Evolutionary conservation across 768 basidiomycete genomes (phyloP), one percentile per base, ranked within the genome.

Genomic region (Hericium coralloides): DNA sequence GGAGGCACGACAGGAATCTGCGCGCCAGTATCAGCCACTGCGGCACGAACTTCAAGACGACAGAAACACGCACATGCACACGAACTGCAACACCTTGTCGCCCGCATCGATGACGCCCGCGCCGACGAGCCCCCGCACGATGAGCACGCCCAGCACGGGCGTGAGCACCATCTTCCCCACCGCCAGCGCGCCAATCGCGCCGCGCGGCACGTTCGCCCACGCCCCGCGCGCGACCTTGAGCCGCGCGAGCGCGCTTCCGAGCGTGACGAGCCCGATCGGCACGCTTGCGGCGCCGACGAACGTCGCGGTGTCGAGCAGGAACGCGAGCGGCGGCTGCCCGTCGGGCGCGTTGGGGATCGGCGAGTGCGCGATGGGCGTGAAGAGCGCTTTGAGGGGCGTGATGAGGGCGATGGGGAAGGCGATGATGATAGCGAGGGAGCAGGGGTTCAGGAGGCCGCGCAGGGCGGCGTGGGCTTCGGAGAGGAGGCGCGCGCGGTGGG

Each of bases 261-360:
- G 72, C 5, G 78, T 81, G 12, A 84, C 74, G 10, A 88, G 66
- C 1, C 83, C 84, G 2, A 87, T 62, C 0, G 86, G 86, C 0
- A 89, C 80, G 3, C 80, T 79, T 1, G 84, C 85, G 1, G 67
- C 77, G 0, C 87, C 84, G 38, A 86, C 73, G 61, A 88, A 87
- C 1, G 70, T 67, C 0, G 79, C 69, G 0, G 80, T 78, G 55
- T 85, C 81, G 55, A 83, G 63, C 38, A 88, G 47, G 59, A 88
- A 77, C 0, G 81, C 76, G 17, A 88, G 78, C 0, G 85, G 85
- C 1, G 87, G 84, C 58, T 79, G 73, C 0, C 85, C 84, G 60
- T 88, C 86, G 0, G 86, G 86, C 0, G 83, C 82, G 6, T 23
- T 12, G 5, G 61, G 61, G 52, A 22, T 70, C 48, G 3, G 76